A percentile compares a stretch with the other conserved stretches of the same genome.
Conservation (phyloP, 2,329 filamentous ascomycete genomes). For the Penicillium sp. region DNA sequence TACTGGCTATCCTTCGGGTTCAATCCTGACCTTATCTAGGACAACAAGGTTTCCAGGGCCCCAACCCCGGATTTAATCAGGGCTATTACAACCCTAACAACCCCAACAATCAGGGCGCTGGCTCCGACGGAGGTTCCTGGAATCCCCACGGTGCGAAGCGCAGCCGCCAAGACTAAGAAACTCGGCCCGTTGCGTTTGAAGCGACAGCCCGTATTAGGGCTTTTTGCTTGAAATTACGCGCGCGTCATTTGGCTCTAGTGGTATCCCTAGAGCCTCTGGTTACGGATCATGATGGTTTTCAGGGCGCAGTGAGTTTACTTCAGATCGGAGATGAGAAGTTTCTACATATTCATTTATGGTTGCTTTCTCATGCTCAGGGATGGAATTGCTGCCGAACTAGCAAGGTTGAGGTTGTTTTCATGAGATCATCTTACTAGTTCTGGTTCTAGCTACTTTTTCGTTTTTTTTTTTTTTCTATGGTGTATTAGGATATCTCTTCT, state of each 20-base stretch:
- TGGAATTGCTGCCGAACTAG: neutral
- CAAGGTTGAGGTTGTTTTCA: neutral
- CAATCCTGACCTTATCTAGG: constrained; percentile 22
- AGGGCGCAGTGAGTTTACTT: neutral
- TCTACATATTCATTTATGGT: neutral
- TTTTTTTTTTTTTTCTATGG: neutral
- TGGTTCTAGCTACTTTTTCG: neutral
- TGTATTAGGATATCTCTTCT: neutral
- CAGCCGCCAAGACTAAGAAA: constrained; percentile 64
- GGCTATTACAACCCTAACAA: constrained; percentile 41
- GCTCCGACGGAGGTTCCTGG: constrained; percentile 60
- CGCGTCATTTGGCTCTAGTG: neutral
- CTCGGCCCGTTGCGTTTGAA: neutral
- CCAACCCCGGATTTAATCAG: constrained; percentile 49
- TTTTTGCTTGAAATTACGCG: neutral
- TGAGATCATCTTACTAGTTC: neutral
- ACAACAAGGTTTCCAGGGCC: constrained; percentile 60
- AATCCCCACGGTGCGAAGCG: constrained; percentile 81
- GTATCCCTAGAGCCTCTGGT: neutral
- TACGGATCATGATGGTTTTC: neutral
- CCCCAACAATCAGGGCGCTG: constrained; percentile 1
- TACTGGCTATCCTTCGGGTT: neutral
- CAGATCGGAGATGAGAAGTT: neutral
- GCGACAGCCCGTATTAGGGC: too few relatives aligned
- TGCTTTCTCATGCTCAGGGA: neutral